Evolutionary conservation across 2,329 filamentous ascomycete species (phyloP).

Genomic region (Coniochaeta sp.): DNA sequence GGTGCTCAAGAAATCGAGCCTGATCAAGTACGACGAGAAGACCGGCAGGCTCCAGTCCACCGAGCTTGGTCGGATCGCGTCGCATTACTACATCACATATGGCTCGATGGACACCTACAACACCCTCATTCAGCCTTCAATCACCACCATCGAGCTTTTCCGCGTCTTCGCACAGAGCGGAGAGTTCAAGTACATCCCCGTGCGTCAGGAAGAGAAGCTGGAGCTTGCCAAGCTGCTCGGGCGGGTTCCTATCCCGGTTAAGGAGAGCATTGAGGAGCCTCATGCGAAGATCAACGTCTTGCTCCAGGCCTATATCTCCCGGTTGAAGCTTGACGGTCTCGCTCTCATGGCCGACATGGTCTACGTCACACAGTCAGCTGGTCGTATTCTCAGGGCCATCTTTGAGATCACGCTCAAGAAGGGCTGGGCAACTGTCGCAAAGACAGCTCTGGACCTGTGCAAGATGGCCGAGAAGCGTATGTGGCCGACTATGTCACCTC

Average conservation of each 20-base stretch:
- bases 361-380: constrained; percentile 96
- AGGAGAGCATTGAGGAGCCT: constrained; percentile 94
- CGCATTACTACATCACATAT: constrained; percentile 97
- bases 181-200: constrained; percentile 98
- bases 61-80: constrained; percentile 90
- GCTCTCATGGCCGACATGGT: constrained; percentile 98
- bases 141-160: constrained; percentile 93
- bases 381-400: constrained; percentile 88
- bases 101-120: constrained; percentile 97
- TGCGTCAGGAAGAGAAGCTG: constrained; percentile 94
- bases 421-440: constrained; percentile 89
- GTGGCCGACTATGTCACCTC: constrained; percentile 98
- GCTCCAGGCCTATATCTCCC: constrained; percentile 91
- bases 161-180: constrained; percentile 92
- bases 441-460: constrained; percentile 86
- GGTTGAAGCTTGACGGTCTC: constrained; percentile 86
- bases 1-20: constrained; percentile 77
- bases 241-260: constrained; percentile 89
- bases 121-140: constrained; percentile 85
- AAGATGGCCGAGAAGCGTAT: constrained; percentile 99
- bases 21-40: constrained; percentile 95
- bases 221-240: constrained; percentile 88
- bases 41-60: constrained; percentile 82
- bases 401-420: constrained; percentile 98
- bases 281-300: constrained; percentile 98